These are phyloP conservation scores for Suillus weaverae DNA, from an alignment of 768 basidiomycete species.

Conservation along the genomic window DNA sequence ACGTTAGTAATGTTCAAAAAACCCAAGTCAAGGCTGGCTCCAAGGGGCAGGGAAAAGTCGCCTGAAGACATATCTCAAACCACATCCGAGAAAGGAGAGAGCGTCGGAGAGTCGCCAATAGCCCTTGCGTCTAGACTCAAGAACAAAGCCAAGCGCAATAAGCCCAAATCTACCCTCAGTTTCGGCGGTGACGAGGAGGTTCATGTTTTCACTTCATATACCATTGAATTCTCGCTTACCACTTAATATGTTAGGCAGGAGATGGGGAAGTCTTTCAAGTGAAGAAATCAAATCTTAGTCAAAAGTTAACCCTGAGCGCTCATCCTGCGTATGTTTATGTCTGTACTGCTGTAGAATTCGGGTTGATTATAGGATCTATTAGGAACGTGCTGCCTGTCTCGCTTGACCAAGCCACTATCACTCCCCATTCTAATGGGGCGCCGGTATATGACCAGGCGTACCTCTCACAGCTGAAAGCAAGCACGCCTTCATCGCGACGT, in stretches of 20 bases:
- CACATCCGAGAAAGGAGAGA: slow-evolving; percentile 24
- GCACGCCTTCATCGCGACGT: slow-evolving; percentile 59
- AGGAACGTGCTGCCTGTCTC: slow-evolving; percentile 46
- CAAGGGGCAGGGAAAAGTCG: slow-evolving; percentile 37
- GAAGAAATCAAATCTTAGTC: slow-evolving; percentile 78
- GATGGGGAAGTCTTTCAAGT: slow-evolving; percentile 70
- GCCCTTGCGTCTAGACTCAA: slow-evolving; percentile 66
- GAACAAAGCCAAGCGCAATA: slow-evolving; percentile 66
- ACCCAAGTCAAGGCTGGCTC: slow-evolving; percentile 39
- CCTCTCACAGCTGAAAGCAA: slow-evolving; percentile 77
- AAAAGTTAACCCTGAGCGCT: slow-evolving; percentile 57
- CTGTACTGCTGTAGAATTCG: neutral
- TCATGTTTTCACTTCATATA: slow-evolving; percentile 22
- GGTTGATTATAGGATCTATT: slow-evolving; percentile 18
- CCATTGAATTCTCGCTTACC: slow-evolving; percentile 26
- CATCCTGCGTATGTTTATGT: slow-evolving; percentile 46
- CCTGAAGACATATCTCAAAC: slow-evolving; percentile 20
- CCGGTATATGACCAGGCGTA: slow-evolving; percentile 74
- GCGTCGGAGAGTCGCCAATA: slow-evolving; percentile 54
- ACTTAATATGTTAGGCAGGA: slow-evolving; percentile 42
- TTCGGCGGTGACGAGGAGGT: slow-evolving; percentile 77
- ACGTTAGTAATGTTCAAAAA: slow-evolving; percentile 44
- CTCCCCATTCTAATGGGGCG: slow-evolving; percentile 42
- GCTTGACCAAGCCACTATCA: slow-evolving; percentile 58
- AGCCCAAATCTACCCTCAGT: slow-evolving; percentile 68